These are phyloP conservation scores for Penicillium sp. DNA, from an alignment of 2,329 filamentous ascomycete genomes.

Conservation along the genomic window DNA sequence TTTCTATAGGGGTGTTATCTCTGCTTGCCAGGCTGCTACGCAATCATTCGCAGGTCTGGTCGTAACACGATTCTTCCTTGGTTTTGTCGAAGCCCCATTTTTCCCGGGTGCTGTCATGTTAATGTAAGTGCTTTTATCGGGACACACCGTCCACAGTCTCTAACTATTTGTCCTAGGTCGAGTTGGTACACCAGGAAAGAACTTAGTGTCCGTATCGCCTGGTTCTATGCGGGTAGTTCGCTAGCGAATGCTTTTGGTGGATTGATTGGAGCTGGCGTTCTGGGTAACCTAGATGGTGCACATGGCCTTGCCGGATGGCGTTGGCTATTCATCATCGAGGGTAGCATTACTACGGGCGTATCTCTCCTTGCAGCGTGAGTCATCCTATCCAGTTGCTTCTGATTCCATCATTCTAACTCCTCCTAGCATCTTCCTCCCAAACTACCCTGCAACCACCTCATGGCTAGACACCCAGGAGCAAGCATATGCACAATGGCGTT, in stretches of 20 bases:
- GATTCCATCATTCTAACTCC: background rate
- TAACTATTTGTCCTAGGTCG: conserved; percentile 37
- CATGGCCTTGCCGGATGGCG: conserved; percentile 47
- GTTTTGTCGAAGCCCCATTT: conserved; percentile 48
- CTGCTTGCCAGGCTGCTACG: conserved; percentile 35
- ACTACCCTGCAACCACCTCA: conserved; percentile 55
- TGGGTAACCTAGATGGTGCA: conserved; percentile 32
- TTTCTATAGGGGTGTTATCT: conserved; percentile 30
- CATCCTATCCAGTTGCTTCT: conserved; percentile 11
- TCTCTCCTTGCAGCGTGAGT: conserved; percentile 40
- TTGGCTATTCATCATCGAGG: conserved; percentile 63
- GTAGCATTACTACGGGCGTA: conserved; percentile 42
- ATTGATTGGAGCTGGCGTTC: conserved; percentile 52
- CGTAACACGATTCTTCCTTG: conserved; percentile 44
- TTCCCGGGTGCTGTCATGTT: conserved; percentile 65
- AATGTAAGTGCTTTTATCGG: conserved; percentile 34
- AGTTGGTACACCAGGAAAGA: conserved; percentile 68
- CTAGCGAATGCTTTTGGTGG: conserved; percentile 56
- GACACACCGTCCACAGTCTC: too few species aligned
- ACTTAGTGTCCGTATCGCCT: conserved; percentile 49
- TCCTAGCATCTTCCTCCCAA: conserved; percentile 41
- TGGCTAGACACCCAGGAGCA: conserved; percentile 57
- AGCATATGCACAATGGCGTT: conserved; percentile 54
- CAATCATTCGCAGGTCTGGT: conserved; percentile 45
- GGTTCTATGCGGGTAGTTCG: conserved; percentile 50